These are phyloP conservation scores for Metarhizium guizhouense DNA, from an alignment of 2,329 filamentous ascomycete species.

Conservation along the genomic window DNA sequence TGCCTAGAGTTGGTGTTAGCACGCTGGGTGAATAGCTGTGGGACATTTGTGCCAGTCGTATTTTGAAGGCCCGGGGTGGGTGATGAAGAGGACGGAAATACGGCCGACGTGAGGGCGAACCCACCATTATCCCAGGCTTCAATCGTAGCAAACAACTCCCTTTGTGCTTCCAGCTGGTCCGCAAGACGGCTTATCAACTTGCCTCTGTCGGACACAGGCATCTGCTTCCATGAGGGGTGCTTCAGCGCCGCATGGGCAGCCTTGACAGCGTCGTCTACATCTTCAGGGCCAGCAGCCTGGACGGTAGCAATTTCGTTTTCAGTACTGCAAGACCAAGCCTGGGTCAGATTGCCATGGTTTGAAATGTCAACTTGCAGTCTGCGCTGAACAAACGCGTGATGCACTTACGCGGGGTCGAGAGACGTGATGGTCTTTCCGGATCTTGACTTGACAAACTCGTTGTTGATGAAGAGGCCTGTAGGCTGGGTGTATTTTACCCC, in stretches of 20 bases:
- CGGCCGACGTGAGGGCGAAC: conserved; percentile 40
- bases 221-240: conserved; percentile 60
- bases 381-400: background rate
- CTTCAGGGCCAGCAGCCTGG: conserved; percentile 17
- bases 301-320: conserved; percentile 22
- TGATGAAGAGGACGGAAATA: conserved; percentile 6
- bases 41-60: too few relatives aligned
- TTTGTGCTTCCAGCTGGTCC: conserved; percentile 58
- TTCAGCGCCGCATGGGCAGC: conserved; percentile 60
- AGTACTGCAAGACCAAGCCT: conserved; percentile 17
- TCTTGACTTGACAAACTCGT: conserved; percentile 58
- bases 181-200: conserved; percentile 62
- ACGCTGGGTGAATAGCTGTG: too few relatives aligned
- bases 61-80: too few relatives aligned
- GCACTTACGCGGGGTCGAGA: conserved; percentile 40
- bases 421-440: conserved; percentile 46
- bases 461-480: conserved; percentile 69
- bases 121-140: conserved; percentile 80
- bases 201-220: conserved; percentile 58
- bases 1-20: conserved; percentile 72
- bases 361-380: background rate
- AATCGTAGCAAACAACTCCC: conserved; percentile 34
- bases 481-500: conserved; percentile 58
- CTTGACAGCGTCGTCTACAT: conserved; percentile 22
- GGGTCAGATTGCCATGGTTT: background rate